Conservation (phyloP, 768 basidiomycete genomes). For the Dentipellis sp. region DNA sequence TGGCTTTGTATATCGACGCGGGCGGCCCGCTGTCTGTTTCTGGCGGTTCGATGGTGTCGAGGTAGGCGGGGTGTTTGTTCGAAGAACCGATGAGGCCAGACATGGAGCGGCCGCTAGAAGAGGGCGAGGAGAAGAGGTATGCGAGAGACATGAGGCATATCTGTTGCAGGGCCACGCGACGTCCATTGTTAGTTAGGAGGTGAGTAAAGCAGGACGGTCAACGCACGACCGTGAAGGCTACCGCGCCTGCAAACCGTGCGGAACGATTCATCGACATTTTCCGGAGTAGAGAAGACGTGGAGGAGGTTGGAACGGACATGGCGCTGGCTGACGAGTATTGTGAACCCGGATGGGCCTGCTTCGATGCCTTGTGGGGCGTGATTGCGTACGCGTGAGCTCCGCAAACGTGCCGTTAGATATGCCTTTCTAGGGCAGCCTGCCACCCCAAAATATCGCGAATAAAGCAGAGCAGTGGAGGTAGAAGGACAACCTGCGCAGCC, state of each 20-base stretch:
- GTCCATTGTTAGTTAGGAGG: not conserved
- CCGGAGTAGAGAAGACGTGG: too few species aligned
- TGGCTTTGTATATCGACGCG: constrained; percentile 17
- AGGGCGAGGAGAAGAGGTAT: not conserved
- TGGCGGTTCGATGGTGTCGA: not conserved
- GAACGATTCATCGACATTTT: not conserved
- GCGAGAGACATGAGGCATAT: not conserved
- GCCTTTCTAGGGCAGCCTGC: too few species aligned
- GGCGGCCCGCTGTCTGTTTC: not conserved
- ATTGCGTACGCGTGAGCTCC: too few species aligned
- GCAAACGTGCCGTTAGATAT: too few species aligned
- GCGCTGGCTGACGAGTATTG: too few species aligned
- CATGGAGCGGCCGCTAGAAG: not conserved
- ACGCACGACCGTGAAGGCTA: not conserved
- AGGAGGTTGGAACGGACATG: too few species aligned
- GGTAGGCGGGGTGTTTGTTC: not conserved
- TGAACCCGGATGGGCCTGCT: too few species aligned
- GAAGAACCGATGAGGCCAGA: not conserved
- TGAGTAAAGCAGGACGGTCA: not conserved
- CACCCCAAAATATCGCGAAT: too few species aligned
- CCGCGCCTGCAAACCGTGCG: not conserved
- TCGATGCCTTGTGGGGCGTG: too few species aligned
- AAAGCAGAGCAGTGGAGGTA: too few species aligned
- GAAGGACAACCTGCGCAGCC: too few species aligned
- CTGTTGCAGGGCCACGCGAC: too few species aligned